These are phyloP conservation scores for Cucurbita moschata DNA, from an alignment of 306 rosid species.

Conservation along the genomic window DNA sequence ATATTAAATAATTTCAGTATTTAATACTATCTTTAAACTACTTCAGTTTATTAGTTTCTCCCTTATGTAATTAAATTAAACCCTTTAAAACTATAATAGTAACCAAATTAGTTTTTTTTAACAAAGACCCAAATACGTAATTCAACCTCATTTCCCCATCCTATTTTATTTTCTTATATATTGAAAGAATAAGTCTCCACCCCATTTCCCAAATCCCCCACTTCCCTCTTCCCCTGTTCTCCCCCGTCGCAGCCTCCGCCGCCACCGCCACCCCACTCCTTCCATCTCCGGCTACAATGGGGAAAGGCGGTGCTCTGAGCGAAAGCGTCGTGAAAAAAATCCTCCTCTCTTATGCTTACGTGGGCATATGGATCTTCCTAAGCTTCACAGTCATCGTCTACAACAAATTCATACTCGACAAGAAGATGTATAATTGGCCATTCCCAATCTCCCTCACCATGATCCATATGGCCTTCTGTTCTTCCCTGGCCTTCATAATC, in stretches of 20 bases:
- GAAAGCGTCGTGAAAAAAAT: slow-evolving; percentile 52
- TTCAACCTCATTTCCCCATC: background rate
- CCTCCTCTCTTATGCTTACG: slow-evolving; percentile 47
- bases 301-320: slow-evolving; percentile 53
- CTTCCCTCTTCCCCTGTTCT: slow-evolving; percentile 2
- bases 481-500: slow-evolving; percentile 37
- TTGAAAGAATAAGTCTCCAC: background rate
- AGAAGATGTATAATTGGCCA: slow-evolving; percentile 62
- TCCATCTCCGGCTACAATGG: slow-evolving; percentile 20
- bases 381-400: slow-evolving; percentile 54
- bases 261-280: background rate
- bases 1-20: too few relatives aligned
- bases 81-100: too few relatives aligned
- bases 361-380: slow-evolving; percentile 57
- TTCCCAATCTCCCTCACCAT: slow-evolving; percentile 58
- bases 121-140: background rate
- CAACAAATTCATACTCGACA: slow-evolving; percentile 72
- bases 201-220: background rate
- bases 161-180: background rate
- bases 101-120: too few relatives aligned
- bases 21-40: too few relatives aligned
- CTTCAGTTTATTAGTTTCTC: too few relatives aligned
- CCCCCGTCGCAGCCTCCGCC: background rate
- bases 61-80: too few relatives aligned
- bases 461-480: slow-evolving; percentile 66